Percentiles rank a stretch among this genome's conserved stretches.
Evolutionary conservation across 768 basidiomycete genomes (phyloP).

Genomic region (Mrakia frigida): DNA sequence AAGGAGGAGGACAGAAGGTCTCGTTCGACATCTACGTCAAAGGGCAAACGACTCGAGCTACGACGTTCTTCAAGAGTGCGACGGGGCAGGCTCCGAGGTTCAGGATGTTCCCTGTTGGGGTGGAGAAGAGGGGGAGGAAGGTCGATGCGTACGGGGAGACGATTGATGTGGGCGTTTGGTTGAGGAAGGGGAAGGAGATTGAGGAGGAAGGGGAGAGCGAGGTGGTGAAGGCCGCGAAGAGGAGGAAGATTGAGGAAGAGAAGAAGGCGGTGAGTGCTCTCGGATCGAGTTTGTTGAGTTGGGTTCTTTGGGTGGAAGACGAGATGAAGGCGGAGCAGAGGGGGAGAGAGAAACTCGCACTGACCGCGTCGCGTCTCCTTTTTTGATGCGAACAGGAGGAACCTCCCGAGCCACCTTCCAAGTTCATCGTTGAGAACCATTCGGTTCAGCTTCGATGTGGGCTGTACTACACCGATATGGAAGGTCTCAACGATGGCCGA

Average conservation of each 20-base stretch:
- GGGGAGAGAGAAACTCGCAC: not conserved
- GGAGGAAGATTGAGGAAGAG: constrained; percentile 65
- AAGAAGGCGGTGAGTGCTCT: constrained; percentile 72
- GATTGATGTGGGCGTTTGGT: constrained; percentile 92
- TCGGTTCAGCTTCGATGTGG: constrained; percentile 79
- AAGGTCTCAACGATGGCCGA: constrained; percentile 92
- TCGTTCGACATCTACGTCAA: constrained; percentile 97
- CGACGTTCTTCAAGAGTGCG: constrained; percentile 73
- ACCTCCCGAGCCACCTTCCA: constrained; percentile 80
- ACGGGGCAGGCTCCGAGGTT: constrained; percentile 52
- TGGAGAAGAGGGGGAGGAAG: constrained; percentile 75
- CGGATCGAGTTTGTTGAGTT: not conserved
- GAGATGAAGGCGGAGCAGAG: not conserved
- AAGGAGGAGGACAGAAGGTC: constrained; percentile 47
- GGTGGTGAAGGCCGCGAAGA: constrained; percentile 66
- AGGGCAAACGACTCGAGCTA: constrained; percentile 80
- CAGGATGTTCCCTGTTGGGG: constrained; percentile 87
- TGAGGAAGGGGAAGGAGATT: constrained; percentile 80
- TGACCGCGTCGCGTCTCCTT: not conserved
- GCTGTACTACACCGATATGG: constrained; percentile 88
- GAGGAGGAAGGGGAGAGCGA: constrained; percentile 79
- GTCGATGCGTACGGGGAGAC: constrained; percentile 96
- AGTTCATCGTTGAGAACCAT: constrained; percentile 70
- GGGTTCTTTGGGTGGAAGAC: not conserved
- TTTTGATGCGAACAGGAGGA: constrained; percentile 54